Evolutionary conservation across 805 yeast genomes (phyloP).

Genomic region (Cyberlindnera veronae): DNA sequence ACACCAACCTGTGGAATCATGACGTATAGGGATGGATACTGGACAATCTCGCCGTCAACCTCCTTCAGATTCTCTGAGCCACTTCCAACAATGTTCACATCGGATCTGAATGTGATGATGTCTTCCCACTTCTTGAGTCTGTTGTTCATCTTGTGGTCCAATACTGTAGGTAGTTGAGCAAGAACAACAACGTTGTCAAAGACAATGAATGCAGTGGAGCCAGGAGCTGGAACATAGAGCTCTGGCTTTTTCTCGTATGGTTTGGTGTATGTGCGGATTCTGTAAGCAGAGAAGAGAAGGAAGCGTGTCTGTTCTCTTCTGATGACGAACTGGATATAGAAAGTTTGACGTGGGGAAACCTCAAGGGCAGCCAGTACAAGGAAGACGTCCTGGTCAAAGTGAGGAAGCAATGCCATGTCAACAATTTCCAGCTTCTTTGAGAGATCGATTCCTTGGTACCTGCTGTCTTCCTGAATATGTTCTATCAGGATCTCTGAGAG

Average conservation of each 20-base stretch:
- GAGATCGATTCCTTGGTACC: conserved; percentile 43
- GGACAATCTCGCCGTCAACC: conserved; percentile 21
- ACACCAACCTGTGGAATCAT: conserved; percentile 59
- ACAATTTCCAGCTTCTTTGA: conserved; percentile 47
- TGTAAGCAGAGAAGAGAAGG: conserved; percentile 59
- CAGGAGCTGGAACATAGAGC: conserved; percentile 55
- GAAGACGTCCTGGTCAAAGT: conserved; percentile 38
- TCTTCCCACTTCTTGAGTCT: conserved; percentile 77
- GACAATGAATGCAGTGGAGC: conserved; percentile 56
- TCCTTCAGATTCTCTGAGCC: conserved; percentile 45
- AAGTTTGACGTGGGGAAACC: conserved; percentile 28
- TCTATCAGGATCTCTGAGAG: conserved; percentile 35
- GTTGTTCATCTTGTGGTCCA: conserved; percentile 31
- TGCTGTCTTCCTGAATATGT: conserved; percentile 34
- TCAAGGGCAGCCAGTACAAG: conserved; percentile 43
- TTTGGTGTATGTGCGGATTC: conserved; percentile 47
- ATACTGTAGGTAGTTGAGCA: conserved; percentile 50
- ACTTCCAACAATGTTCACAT: conserved; percentile 52
- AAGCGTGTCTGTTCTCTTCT: conserved; percentile 49
- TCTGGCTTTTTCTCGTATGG: conserved; percentile 38
- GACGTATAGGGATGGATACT: conserved; percentile 44
- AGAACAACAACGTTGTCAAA: conserved; percentile 60
- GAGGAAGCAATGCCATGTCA: conserved; percentile 53
- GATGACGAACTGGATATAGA: conserved; percentile 51
- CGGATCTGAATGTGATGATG: conserved; percentile 51